Base-by-base conservation (phyloP, 306 rosid genomes). In the Prunus persica region DNA sequence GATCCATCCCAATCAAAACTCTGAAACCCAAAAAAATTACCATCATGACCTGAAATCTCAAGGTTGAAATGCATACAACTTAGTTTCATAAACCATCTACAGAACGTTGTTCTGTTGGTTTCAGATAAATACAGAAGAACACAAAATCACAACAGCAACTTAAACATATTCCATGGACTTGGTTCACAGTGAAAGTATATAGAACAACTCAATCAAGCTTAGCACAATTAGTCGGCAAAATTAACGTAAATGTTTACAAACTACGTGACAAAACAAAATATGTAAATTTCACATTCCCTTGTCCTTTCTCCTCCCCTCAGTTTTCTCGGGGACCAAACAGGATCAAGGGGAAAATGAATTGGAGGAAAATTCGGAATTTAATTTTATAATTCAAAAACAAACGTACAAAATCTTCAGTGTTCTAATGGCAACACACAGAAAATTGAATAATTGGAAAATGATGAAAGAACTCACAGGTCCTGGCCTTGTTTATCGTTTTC, bases 391-490 rank as follows among this genome's bases (percentile, higher is more conserved):
- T 34, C 28, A 57, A 25, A 5, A 58, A 47, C 38, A 50, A 62
- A 32, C 19, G 24, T 25, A 24, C 24, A 34, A 32, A 66, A 73
- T 38, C 69, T 20, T 22, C 56, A 20, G 24, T 63, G 25, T 63
- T 20, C 52, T 11, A 67, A 58, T 30, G 9, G 8, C 7, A 67
- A 22, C 20, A 13, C 38, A 16, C 19, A 41, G n/a, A 5, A 52
- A 41, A 52, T 51, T 18, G 55, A 25, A 38, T 12, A 51, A 71
- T 12, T 46, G 16, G 7, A n/a, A 71, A 32, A 20, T 32, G 67
- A 63, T 8, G 55, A 8, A 74, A 76, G 78, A 49, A 81, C 87
- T 86, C 78, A 84, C 95, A 57, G 72, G 78, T 61, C 18, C 32
- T 19, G 81, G 11, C 80, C 86, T 68, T 58, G 73, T 32, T 65